Conservation (phyloP, 148 eudicot species). For the Rhododendron griersonianum region DNA sequence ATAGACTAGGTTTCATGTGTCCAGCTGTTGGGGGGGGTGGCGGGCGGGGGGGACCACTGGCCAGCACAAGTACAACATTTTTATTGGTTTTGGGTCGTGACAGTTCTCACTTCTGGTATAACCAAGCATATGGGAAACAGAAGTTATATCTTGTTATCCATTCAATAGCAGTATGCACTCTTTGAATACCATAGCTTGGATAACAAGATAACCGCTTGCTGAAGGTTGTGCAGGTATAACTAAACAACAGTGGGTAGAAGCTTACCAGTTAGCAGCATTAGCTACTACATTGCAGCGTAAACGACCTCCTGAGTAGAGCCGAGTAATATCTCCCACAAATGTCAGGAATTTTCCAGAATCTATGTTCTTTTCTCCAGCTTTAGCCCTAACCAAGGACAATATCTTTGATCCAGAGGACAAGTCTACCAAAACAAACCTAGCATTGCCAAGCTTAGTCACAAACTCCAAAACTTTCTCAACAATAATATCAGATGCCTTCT, state of each 20-base stretch:
- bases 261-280: constrained; percentile 96
- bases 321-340: constrained; percentile 86
- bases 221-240: not conserved
- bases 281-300: constrained; percentile 78
- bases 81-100: not conserved
- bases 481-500: constrained; percentile 85
- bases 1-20: not conserved
- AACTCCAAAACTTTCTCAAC: constrained; percentile 72
- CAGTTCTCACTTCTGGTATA: not conserved
- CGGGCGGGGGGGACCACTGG: not conserved
- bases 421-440: constrained; percentile 83
- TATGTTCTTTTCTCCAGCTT: constrained; percentile 57
- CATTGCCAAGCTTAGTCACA: constrained; percentile 45
- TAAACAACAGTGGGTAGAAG: not conserved
- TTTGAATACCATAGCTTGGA: not conserved
- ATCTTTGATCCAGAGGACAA: constrained; percentile 71
- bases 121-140: not conserved
- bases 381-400: constrained; percentile 70
- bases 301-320: constrained; percentile 56
- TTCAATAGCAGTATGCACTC: not conserved
- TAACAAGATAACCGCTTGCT: not conserved
- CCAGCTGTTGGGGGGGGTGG: not conserved
- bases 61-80: not conserved
- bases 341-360: constrained; percentile 62
- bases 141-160: not conserved